Conservation (phyloP, 345 rosid genomes). For the Diplotaxis tenuifolia region DNA sequence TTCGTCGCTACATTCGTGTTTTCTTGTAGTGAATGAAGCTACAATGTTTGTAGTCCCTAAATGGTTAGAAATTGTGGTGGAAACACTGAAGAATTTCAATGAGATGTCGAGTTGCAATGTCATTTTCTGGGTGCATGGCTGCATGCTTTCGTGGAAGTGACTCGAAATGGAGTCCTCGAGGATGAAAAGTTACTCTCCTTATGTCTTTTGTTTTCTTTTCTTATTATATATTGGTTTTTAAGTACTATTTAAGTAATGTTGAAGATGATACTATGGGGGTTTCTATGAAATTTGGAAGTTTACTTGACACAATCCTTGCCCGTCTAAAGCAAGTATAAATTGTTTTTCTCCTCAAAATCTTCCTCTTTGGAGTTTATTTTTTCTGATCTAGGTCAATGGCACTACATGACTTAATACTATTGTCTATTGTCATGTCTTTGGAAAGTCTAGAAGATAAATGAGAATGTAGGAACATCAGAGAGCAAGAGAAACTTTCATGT, state of each 20-base stretch:
- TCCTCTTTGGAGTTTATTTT: background rate
- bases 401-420: background rate
- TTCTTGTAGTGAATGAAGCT: no score
- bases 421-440: background rate
- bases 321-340: background rate
- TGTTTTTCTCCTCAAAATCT: background rate
- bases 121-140: background rate
- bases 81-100: constrained; percentile 9
- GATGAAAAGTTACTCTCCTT: background rate
- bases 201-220: background rate
- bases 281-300: background rate
- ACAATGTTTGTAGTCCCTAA: constrained; percentile 13
- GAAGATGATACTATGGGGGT: background rate
- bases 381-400: background rate
- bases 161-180: background rate
- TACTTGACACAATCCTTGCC: background rate
- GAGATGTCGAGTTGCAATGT: constrained; percentile 13
- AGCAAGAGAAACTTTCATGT: background rate
- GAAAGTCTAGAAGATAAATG: background rate
- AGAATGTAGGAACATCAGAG: background rate
- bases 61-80: background rate
- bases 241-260: background rate
- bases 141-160: no score
- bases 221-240: background rate
- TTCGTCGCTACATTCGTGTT: no score